Evolutionary conservation across 202 grass and related monocot species (phyloP).

Genomic region (Musa balbisiana): DNA sequence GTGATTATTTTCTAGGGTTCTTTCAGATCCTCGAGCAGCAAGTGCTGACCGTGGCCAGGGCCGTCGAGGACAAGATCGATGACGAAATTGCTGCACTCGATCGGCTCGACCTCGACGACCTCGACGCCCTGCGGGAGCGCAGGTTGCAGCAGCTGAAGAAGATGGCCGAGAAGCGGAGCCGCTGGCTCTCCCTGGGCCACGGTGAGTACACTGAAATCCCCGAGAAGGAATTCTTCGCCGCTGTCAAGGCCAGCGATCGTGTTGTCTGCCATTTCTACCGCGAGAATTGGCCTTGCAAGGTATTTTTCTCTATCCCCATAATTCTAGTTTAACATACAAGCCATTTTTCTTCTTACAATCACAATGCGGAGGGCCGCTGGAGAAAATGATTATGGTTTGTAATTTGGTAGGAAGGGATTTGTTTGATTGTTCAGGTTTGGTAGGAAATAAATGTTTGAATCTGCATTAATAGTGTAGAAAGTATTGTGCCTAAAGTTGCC

Average conservation of each 20-base stretch:
- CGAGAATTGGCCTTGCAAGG: conserved; percentile 98
- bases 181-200: conserved; percentile 72
- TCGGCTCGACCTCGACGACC: conserved; percentile 45
- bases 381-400: neutral
- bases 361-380: neutral
- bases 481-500: too few relatives aligned
- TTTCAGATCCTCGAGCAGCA: conserved; percentile 71
- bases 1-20: neutral
- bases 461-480: too few relatives aligned
- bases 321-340: too few relatives aligned
- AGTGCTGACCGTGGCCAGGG: conserved; percentile 35
- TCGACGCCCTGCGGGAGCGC: conserved; percentile 18
- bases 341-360: neutral
- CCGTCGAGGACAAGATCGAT: conserved; percentile 87
- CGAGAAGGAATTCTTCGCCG: conserved; percentile 94
- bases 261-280: conserved; percentile 66
- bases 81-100: conserved; percentile 74
- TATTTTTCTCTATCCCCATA: conserved; percentile 11
- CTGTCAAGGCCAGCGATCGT: conserved; percentile 24
- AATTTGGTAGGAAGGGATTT: neutral
- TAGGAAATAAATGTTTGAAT: neutral
- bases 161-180: conserved; percentile 66
- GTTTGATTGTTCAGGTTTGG: too few relatives aligned
- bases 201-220: conserved; percentile 76
- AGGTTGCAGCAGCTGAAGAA: conserved; percentile 88